These are phyloP conservation scores for Malus asiatica DNA, from an alignment of 306 rosid genomes.

Conservation along the genomic window DNA sequence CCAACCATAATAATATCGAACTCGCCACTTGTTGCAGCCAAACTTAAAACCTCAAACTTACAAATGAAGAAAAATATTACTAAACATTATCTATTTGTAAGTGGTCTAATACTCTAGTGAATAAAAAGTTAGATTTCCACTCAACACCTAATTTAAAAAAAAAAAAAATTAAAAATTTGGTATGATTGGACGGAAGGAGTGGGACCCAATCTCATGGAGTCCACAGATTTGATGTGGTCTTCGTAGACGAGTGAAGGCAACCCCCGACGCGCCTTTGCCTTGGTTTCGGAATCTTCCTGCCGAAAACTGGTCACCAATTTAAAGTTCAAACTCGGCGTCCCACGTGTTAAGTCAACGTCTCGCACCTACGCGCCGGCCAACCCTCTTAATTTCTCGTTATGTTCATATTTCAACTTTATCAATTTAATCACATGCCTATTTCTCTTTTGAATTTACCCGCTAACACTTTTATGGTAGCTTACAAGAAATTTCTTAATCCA, in stretches of 20 bases:
- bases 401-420: not conserved
- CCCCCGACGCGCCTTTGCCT: constrained; percentile 14
- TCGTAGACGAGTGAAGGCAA: not conserved
- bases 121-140: too few relatives aligned
- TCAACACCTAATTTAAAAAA: not conserved
- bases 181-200: not conserved
- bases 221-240: not conserved
- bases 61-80: too few relatives aligned
- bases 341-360: not conserved
- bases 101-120: too few relatives aligned
- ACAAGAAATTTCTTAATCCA: not conserved
- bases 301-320: constrained; percentile 7
- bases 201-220: not conserved
- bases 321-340: constrained; percentile 56
- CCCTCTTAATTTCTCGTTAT: not conserved
- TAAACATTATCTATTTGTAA: too few relatives aligned
- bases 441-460: not conserved
- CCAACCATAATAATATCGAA: too few relatives aligned
- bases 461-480: not conserved
- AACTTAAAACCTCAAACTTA: too few relatives aligned
- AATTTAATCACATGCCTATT: not conserved
- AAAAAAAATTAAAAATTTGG: not conserved
- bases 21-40: too few relatives aligned
- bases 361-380: not conserved
- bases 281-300: constrained; percentile 33